Conservation (phyloP, 1,284 basidiomycete species). For the Ceratobasidium sp. region DNA sequence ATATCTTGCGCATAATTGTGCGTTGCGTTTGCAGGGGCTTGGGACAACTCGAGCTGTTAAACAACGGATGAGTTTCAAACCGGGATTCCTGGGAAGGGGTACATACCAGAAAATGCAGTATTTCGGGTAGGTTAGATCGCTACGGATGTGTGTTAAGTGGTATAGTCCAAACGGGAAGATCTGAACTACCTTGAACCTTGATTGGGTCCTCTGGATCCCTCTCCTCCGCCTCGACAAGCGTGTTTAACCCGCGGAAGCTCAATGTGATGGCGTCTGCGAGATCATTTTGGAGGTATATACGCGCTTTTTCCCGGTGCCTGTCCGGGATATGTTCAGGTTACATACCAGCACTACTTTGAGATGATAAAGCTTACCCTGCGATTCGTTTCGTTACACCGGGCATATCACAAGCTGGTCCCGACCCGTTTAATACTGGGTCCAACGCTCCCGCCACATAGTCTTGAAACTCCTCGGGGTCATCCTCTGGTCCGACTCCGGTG, state of each 20-base stretch:
- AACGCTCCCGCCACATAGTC: constrained; percentile 20
- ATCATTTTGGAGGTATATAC: constrained; percentile 64
- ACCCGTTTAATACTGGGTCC: constrained; percentile 33
- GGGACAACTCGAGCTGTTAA: constrained; percentile 62
- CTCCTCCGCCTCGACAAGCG: constrained; percentile 53
- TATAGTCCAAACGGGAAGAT: constrained; percentile 30
- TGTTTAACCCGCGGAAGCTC: constrained; percentile 59
- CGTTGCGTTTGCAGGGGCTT: constrained; percentile 57
- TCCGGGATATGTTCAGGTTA: background rate
- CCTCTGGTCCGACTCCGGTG: constrained; percentile 34
- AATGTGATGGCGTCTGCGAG: constrained; percentile 65
- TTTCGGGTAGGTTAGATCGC: constrained; percentile 66
- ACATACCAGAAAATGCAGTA: constrained; percentile 71
- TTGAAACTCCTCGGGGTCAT: constrained; percentile 38
- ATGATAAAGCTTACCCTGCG: constrained; percentile 18
- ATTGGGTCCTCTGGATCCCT: constrained; percentile 70
- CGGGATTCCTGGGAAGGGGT: background rate
- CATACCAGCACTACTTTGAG: background rate
- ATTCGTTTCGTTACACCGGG: constrained; percentile 21
- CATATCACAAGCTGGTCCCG: constrained; percentile 24
- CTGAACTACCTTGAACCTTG: constrained; percentile 53
- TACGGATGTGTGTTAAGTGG: constrained; percentile 3
- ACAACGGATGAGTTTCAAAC: constrained; percentile 10
- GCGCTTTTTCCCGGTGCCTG: constrained; percentile 71
- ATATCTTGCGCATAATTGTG: constrained; percentile 59